Evolutionary conservation across 805 yeast genomes (phyloP).

Genomic region (Candida gorgasii): DNA sequence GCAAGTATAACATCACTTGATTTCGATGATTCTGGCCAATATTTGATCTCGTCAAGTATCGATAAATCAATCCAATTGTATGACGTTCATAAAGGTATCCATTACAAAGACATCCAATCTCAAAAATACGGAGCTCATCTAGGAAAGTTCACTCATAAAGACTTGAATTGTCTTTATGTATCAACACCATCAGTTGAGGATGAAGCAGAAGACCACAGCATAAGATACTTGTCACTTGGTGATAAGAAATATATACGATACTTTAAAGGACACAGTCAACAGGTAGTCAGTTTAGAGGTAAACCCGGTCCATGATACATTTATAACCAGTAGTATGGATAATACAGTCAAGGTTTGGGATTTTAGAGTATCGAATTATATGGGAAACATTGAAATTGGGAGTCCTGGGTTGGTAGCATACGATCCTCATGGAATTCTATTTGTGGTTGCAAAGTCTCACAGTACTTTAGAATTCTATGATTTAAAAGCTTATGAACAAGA

Average conservation of each 20-base stretch:
- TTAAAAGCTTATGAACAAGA: conserved; percentile 54
- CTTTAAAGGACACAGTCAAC: conserved; percentile 81
- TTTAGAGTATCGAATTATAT: conserved; percentile 63
- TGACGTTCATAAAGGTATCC: conserved; percentile 69
- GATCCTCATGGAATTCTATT: conserved; percentile 86
- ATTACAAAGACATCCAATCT: conserved; percentile 66
- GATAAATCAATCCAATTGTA: conserved; percentile 85
- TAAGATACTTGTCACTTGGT: conserved; percentile 73
- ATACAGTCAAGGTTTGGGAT: conserved; percentile 88
- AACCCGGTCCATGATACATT: conserved; percentile 68
- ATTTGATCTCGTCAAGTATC: conserved; percentile 69
- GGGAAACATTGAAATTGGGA: conserved; percentile 55
- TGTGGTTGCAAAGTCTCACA: conserved; percentile 51
- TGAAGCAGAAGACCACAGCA: conserved; percentile 54
- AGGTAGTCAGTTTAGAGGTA: conserved; percentile 71
- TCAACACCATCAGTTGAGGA: conserved; percentile 53
- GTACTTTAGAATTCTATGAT: conserved; percentile 56
- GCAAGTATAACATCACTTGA: conserved; percentile 69
- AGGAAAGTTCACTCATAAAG: conserved; percentile 79
- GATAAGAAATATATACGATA: conserved; percentile 82
- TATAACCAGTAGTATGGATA: conserved; percentile 70
- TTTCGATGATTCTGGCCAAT: conserved; percentile 83
- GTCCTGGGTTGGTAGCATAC: conserved; percentile 60
- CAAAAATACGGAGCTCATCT: conserved; percentile 92
- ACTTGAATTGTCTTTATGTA: conserved; percentile 73